Conservation (phyloP, 2,329 filamentous ascomycete species). For the Alternaria sp. region DNA sequence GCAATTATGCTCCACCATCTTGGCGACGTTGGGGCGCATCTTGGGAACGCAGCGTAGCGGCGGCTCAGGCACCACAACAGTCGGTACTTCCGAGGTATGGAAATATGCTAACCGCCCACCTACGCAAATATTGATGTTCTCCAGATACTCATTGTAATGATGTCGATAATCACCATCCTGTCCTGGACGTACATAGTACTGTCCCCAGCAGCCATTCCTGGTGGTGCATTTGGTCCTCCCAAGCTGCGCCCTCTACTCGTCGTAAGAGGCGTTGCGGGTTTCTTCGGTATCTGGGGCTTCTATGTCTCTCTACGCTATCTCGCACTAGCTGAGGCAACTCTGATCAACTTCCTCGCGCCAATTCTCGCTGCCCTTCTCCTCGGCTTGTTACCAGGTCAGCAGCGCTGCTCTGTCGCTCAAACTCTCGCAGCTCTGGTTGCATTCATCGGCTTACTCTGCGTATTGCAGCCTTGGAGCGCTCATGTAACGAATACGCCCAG, state of each 20-base stretch:
- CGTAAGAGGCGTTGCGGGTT: background rate
- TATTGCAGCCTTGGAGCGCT: background rate
- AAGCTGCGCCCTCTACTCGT: background rate
- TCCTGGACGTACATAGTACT: background rate
- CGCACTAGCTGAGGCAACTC: background rate
- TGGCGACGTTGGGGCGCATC: background rate
- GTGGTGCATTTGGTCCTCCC: background rate
- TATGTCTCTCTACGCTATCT: background rate
- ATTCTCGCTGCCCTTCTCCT: background rate
- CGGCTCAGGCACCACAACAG: background rate
- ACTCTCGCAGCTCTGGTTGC: background rate
- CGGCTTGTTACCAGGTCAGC: background rate
- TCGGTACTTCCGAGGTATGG: background rate
- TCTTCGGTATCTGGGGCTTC: constrained; percentile 1
- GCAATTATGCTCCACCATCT: background rate
- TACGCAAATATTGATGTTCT: background rate
- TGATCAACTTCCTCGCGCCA: background rate
- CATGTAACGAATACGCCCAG: background rate
- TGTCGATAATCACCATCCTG: background rate
- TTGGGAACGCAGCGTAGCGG: background rate
- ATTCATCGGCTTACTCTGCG: background rate
- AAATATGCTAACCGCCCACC: background rate
- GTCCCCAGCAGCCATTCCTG: background rate
- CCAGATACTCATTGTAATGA: background rate
- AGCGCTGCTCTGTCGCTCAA: background rate